A percentile compares a stretch with the other conserved stretches of the same genome.
These are phyloP conservation scores for Suillus occidentalis DNA, from an alignment of 768 basidiomycete genomes.

Conservation along the genomic window DNA sequence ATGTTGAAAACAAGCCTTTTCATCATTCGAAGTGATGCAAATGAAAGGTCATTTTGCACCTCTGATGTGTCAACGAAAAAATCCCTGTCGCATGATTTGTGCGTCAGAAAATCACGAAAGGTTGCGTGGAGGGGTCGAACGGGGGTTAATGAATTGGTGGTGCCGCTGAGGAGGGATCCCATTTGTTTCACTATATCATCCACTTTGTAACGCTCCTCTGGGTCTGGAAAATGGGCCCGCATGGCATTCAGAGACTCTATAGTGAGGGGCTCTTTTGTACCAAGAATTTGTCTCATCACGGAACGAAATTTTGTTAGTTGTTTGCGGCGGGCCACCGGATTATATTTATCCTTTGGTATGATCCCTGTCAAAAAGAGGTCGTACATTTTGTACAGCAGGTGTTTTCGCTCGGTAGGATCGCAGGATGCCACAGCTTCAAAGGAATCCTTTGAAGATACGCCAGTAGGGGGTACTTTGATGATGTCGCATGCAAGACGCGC, in stretches of 20 bases:
- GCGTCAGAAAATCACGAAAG: conserved; percentile 27
- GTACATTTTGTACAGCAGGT: conserved; percentile 7
- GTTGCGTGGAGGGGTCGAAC: conserved; percentile 27
- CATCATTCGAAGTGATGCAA: conserved; percentile 29
- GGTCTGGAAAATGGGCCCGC: conserved; percentile 1
- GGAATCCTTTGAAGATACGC: not conserved
- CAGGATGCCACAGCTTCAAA: conserved; percentile 2
- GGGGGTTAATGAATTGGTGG: not conserved
- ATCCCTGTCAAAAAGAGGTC: conserved; percentile 3
- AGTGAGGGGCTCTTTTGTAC: conserved; percentile 6
- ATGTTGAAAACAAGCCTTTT: conserved; percentile 37
- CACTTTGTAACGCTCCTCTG: conserved; percentile 1
- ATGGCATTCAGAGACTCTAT: conserved; percentile 2
- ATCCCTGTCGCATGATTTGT: conserved; percentile 10
- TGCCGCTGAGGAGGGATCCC: conserved; percentile 14
- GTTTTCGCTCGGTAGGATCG: not conserved
- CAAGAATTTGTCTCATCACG: conserved; percentile 5
- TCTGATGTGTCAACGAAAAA: conserved; percentile 15
- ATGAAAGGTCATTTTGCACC: conserved; percentile 20
- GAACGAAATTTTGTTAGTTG: not conserved
- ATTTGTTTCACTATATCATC: conserved; percentile 5
- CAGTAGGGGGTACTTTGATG: conserved; percentile 4
- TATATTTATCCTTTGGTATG: not conserved
- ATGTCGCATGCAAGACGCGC: conserved; percentile 11
- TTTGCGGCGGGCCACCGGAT: not conserved